Base-by-base conservation (phyloP, 1,284 basidiomycete genomes). In the Leccinum pallidistipes region DNA sequence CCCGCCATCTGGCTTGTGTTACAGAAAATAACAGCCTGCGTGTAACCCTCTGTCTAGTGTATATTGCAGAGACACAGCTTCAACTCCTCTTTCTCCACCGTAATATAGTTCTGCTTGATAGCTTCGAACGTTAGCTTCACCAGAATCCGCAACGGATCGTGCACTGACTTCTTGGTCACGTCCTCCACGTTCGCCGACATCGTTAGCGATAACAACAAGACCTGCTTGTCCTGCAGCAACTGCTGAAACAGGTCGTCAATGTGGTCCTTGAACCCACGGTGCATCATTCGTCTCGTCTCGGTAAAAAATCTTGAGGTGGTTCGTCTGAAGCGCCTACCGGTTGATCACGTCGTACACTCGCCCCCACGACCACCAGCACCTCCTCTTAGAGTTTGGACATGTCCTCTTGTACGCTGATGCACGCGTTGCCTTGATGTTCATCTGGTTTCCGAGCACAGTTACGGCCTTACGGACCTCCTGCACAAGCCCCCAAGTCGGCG, bases 131-230 rank as follows among this genome's bases (percentile, higher is more conserved):
- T 98, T 82, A 99, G 94, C 83, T 98, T 98, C 78, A 98, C 97
- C 65, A 98, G 90, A 72, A 99, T 98, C 59, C 95, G 91, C 70
- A 98, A 92, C 14, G 94, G 94, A 76, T 99, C 97, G 50, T 94
- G 97, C 97, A 99, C 98, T 82, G 98, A 98, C 80, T 98, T 98
- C 63, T 94, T 98, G 29, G 97, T 98, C 93, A 99, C 97, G 80
- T 99, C 97, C 71, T 98, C 80, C 9, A 99, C 97, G 73, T 99
- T 97, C 74, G 96, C 92, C 0, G 97, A 97, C 54, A 99, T 82
- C 11, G 96, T 98, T 24, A 96, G 96, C 61, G 93, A 96, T 61
- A 98, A 86, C 27, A 98, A 95, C 21, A 98, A 95, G 52, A 98
- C 97, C 77, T 98, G 96, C 1, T 96, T 99, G 29, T 95, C 95